These are phyloP conservation scores for Sordariomycetes sp. DNA, from an alignment of 2,329 filamentous ascomycete genomes.

Conservation along the genomic window DNA sequence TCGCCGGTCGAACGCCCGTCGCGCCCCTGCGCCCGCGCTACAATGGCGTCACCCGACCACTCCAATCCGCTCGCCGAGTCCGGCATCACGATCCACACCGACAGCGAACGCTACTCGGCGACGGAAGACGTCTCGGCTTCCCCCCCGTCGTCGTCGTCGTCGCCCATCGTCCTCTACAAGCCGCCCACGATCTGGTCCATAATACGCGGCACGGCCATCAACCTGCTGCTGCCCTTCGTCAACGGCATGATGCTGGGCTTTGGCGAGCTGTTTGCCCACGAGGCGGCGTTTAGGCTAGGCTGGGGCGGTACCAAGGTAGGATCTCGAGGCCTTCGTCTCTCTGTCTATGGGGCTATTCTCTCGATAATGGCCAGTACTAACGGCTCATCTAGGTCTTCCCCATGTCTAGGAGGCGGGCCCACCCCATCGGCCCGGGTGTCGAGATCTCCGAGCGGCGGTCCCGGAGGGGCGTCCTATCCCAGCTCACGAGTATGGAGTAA, in stretches of 20 bases:
- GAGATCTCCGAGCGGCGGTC: constrained; percentile 62
- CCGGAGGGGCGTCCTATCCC: constrained; percentile 47
- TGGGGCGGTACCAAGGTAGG: constrained; percentile 90
- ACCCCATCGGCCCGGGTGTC: constrained; percentile 70
- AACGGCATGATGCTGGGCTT: constrained; percentile 98
- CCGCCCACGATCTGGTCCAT: constrained; percentile 82
- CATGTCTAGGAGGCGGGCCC: constrained; percentile 46
- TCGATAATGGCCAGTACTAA: constrained; percentile 4
- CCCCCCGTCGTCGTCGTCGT: constrained; percentile 50
- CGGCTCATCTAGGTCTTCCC: constrained; percentile 42
- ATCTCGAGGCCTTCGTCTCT: constrained; percentile 3
- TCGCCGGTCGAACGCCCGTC: not conserved
- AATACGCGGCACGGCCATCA: constrained; percentile 83
- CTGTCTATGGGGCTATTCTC: not conserved
- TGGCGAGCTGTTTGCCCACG: constrained; percentile 92
- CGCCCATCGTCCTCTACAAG: constrained; percentile 73
- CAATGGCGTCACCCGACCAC: constrained; percentile 14
- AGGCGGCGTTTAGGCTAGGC: constrained; percentile 83
- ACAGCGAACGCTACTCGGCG: constrained; percentile 75
- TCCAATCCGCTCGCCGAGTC: constrained; percentile 55
- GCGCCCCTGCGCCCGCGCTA: not conserved
- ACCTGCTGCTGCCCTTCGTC: constrained; percentile 87
- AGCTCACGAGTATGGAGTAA: constrained; percentile 60
- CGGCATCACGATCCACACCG: constrained; percentile 62
- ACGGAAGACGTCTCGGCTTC: constrained; percentile 53